Evolutionary conservation across 306 rosid species (phyloP).

Genomic region (Lathyrus tuberosus): DNA sequence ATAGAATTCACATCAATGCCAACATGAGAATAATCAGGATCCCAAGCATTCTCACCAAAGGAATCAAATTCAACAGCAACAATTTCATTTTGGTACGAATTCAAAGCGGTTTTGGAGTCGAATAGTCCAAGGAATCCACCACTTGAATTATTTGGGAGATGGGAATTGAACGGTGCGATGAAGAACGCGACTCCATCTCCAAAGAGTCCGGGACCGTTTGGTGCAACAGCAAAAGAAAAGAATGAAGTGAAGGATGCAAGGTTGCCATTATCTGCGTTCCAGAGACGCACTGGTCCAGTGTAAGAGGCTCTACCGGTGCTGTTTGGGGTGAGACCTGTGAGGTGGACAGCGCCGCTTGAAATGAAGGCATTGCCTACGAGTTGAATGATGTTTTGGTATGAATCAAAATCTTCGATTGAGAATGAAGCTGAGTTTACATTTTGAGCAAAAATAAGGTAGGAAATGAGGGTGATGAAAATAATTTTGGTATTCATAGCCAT

Average conservation of each 20-base stretch:
- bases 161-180: constrained; percentile 40
- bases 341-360: not conserved
- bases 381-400: constrained; percentile 3
- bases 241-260: constrained; percentile 30
- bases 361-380: constrained; percentile 35
- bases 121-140: constrained; percentile 54
- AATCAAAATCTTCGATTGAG: not conserved
- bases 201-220: not conserved
- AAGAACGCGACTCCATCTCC: constrained; percentile 54
- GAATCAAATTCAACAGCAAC: constrained; percentile 54
- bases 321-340: constrained; percentile 15
- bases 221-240: constrained; percentile 34
- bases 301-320: constrained; percentile 51
- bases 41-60: constrained; percentile 38
- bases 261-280: constrained; percentile 39
- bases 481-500: not conserved
- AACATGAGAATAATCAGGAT: constrained; percentile 33
- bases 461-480: not conserved
- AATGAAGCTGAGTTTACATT: constrained; percentile 37
- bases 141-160: constrained; percentile 34
- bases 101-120: constrained; percentile 29
- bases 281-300: constrained; percentile 37
- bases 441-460: constrained; percentile 8
- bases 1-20: constrained; percentile 52
- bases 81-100: constrained; percentile 38